phyloP scores from a whole-genome alignment of 1,139 yeast genomes.

The Saccharomyces hybrid region DNA sequence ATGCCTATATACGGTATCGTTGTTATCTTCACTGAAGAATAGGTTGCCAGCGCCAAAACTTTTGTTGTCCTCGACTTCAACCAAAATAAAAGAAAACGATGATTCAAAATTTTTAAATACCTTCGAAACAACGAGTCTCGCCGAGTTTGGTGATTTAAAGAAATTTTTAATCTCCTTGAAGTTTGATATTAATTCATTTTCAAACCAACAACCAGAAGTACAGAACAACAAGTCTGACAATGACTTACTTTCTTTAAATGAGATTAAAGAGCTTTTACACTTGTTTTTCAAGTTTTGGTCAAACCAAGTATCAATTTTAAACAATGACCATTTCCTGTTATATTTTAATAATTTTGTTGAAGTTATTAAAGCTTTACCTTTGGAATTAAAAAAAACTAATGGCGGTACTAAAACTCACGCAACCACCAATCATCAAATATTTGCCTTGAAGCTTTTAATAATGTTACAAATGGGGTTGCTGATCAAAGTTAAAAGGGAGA shows the following conservation, averaged over 20 bases:
- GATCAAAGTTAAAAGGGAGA: constrained; percentile 24
- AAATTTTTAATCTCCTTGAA: constrained; percentile 20
- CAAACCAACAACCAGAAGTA: background rate
- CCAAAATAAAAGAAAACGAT: constrained; percentile 39
- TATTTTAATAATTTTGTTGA: constrained; percentile 45
- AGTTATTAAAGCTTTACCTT: constrained; percentile 34
- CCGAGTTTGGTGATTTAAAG: constrained; percentile 25
- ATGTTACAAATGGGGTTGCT: constrained; percentile 53
- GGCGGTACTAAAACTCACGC: constrained; percentile 25
- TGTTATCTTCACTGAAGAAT: constrained; percentile 62
- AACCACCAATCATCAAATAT: constrained; percentile 31
- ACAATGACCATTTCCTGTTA: constrained; percentile 53
- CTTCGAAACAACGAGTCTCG: constrained; percentile 17
- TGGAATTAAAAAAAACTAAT: constrained; percentile 5
- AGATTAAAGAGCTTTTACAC: constrained; percentile 30
- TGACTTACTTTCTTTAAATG: constrained; percentile 12
- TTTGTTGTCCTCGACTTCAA: constrained; percentile 22
- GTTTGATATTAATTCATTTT: constrained; percentile 12
- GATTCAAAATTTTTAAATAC: constrained; percentile 7
- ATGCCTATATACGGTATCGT: constrained; percentile 57
- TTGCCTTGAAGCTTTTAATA: constrained; percentile 53
- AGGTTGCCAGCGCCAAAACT: constrained; percentile 44
- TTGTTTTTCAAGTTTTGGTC: constrained; percentile 76
- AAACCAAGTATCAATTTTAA: constrained; percentile 56
- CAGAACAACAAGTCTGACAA: background rate